phyloP scores from a whole-genome alignment of 1,139 yeast species.

The Suzukiozyma palmioleophila region DNA sequence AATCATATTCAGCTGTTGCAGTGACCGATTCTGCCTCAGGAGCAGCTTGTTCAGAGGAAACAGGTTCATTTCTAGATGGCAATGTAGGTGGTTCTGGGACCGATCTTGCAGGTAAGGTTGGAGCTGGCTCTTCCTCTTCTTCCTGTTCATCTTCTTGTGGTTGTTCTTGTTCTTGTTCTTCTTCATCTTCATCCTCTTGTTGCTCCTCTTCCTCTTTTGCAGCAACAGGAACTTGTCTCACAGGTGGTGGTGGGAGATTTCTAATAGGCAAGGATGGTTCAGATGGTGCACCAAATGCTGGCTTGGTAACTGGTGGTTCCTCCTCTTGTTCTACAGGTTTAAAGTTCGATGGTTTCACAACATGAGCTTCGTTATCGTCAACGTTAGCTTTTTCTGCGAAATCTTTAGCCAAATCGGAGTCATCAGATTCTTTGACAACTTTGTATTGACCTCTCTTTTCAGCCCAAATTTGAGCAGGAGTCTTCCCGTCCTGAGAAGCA shows the following conservation, averaged over 20 bases:
- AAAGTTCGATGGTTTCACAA: slow-evolving; percentile 9
- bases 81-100: slow-evolving; percentile 11
- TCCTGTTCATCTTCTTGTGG: slow-evolving; percentile 19
- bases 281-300: slow-evolving; percentile 17
- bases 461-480: slow-evolving; percentile 96
- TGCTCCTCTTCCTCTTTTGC: slow-evolving; percentile 20
- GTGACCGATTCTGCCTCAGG: slow-evolving; percentile 17
- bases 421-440: slow-evolving; percentile 31
- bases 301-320: slow-evolving; percentile 22
- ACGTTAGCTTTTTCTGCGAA: slow-evolving; percentile 14
- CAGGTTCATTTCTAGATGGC: slow-evolving; percentile 17
- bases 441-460: slow-evolving; percentile 72
- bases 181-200: slow-evolving; percentile 24
- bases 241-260: slow-evolving; percentile 20
- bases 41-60: slow-evolving; percentile 16
- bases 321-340: slow-evolving; percentile 15
- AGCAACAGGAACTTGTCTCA: slow-evolving; percentile 12
- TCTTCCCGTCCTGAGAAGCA: slow-evolving; percentile 73
- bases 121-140: slow-evolving; percentile 12
- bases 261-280: slow-evolving; percentile 14
- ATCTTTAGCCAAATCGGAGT: slow-evolving; percentile 18
- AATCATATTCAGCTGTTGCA: slow-evolving; percentile 65
- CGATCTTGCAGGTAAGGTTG: slow-evolving; percentile 13
- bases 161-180: slow-evolving; percentile 14
- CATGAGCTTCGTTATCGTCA: slow-evolving; percentile 8